A percentile compares a stretch with the other conserved stretches of the same genome.
Evolutionary conservation across 345 rosid genomes (phyloP).

Genomic region (Geranium rotundifolium): DNA sequence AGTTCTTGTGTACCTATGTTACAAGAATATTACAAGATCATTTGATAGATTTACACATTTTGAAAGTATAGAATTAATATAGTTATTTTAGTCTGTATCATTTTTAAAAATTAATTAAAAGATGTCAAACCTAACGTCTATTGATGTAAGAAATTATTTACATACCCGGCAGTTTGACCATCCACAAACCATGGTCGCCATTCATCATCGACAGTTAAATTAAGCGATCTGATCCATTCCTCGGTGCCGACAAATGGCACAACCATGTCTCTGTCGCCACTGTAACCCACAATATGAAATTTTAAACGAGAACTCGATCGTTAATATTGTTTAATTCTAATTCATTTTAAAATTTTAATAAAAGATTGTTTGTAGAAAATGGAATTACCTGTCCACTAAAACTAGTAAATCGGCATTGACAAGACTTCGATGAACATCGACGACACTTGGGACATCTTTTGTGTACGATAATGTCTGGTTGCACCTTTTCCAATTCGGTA

Average conservation of each 20-base stretch:
- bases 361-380: too few species aligned
- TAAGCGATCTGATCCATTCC: slow-evolving; percentile 20
- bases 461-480: slow-evolving; percentile 18
- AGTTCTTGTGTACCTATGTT: slow-evolving; percentile 24
- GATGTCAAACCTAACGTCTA: too few species aligned
- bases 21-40: background rate
- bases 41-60: too few species aligned
- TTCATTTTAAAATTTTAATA: too few species aligned
- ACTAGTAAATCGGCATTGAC: slow-evolving; percentile 15
- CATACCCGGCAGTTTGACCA: slow-evolving; percentile 36
- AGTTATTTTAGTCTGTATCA: background rate
- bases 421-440: slow-evolving; percentile 20
- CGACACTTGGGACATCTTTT: slow-evolving; percentile 10
- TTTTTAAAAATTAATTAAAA: background rate
- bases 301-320: too few species aligned
- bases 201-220: slow-evolving; percentile 13
- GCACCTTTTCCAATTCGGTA: slow-evolving; percentile 21
- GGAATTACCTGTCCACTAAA: slow-evolving; percentile 22
- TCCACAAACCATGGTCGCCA: slow-evolving; percentile 38
- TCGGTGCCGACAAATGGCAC: slow-evolving; percentile 22
- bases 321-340: too few species aligned
- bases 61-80: too few species aligned
- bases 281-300: background rate
- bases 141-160: background rate
- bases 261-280: slow-evolving; percentile 31